Evolutionary conservation across 441 rosid genomes (phyloP), one percentile per base, ranked within the genome.

Genomic region (Euphorbia celastroides): DNA sequence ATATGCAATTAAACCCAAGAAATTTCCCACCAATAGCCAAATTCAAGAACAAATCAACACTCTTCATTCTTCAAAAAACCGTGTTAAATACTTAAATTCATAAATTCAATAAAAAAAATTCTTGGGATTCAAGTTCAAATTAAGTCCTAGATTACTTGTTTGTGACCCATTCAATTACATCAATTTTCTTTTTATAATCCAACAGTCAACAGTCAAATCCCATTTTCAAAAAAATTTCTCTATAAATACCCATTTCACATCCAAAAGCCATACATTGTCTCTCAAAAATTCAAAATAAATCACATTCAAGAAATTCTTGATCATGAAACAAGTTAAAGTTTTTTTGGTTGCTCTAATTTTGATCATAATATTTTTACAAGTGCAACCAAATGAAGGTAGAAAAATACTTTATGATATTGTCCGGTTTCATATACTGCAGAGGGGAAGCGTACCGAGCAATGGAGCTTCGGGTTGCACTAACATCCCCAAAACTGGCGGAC

Each of bases 401-500:
- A 81, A 88, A 60, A 17, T 75, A 14, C 54, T 88, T 50, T 64
- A 42, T 25, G 69, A 50, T 14, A 54, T 74, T 6, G 19, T 23
- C 14, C 13, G 17, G 11, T 48, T 84, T 23, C 83, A 84, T 78
- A 73, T 83, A 42, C 86, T 88, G 27, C 74, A 74, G 31, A 79
- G 65, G 72, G 89, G 78, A 4, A 23, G 66, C 0, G 79, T 75
- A 6, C 69, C 83, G 63, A 73, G 86, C 44, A 82, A 84, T 0
- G 64, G 72, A 1, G 7, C 79, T n/a, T 88, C 94, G 0, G 78
- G 84, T n/a, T 88, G 91, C 80, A 84, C 94, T 50, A 42, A 80
- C 72, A 79, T 84, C 46, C 91, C 94, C 6, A 79, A 80, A 0
- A 25, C 60, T 7, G 63, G 72, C 25, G 81, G 88, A 31, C 5